phyloP scores from a whole-genome alignment of 2,329 filamentous ascomycete genomes.

The Aspergillus sp. region DNA sequence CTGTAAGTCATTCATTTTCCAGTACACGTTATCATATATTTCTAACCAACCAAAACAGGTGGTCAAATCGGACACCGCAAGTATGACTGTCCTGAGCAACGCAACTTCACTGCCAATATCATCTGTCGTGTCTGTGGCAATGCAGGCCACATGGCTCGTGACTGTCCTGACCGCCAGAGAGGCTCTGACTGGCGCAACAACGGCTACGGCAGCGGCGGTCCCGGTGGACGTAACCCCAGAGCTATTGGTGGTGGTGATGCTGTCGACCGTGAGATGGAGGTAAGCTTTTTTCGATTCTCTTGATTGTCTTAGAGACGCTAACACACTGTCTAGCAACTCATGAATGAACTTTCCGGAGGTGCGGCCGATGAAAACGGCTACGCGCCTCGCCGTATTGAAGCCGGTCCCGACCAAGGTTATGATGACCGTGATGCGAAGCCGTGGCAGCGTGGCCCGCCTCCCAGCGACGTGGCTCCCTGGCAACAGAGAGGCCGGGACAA shows the following conservation, averaged over 20 bases:
- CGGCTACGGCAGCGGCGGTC: conserved; percentile 17
- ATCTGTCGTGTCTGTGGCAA: conserved; percentile 98
- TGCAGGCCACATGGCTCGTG: conserved; percentile 94
- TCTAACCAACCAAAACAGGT: conserved; percentile 39
- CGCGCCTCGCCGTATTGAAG: conserved; percentile 78
- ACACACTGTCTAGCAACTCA: conserved; percentile 67
- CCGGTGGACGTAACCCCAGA: conserved; percentile 41
- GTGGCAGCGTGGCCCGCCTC: conserved; percentile 77
- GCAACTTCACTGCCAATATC: conserved; percentile 98
- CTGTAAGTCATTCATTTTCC: conserved; percentile 48
- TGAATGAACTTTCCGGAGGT: conserved; percentile 90
- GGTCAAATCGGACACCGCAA: conserved; percentile 98
- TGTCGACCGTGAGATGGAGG: conserved; percentile 92
- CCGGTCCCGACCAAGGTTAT: conserved; percentile 60
- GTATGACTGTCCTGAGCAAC: conserved; percentile 95
- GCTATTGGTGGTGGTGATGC: conserved; percentile 75
- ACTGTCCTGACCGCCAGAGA: conserved; percentile 91
- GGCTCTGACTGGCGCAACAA: conserved; percentile 90
- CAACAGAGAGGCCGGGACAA: conserved; percentile 53
- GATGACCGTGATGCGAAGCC: conserved; percentile 62
- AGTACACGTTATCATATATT: neutral
- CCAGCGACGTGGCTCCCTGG: conserved; percentile 79
- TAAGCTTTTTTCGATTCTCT: conserved; percentile 42
- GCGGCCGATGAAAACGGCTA: conserved; percentile 53
- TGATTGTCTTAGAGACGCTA: conserved; percentile 27